Conservation (phyloP, 2,329 filamentous ascomycete genomes). For the Pseudonectria foliicola region DNA sequence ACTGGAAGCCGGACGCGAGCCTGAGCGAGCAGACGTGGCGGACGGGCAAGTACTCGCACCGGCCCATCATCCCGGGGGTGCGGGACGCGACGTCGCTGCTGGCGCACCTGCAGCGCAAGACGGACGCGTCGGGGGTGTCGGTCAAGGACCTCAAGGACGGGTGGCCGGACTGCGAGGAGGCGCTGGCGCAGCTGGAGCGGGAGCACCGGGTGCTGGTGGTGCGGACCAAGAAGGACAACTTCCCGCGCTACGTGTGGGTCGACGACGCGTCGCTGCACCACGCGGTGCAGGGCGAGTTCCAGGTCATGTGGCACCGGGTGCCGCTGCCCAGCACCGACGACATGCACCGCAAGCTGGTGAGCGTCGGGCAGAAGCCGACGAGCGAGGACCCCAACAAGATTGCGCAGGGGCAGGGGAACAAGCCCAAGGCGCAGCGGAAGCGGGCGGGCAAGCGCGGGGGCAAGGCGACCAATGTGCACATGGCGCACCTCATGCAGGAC, state of each 20-base stretch:
- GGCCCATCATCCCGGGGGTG: constrained; percentile 73
- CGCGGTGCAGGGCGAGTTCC: constrained; percentile 74
- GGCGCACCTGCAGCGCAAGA: constrained; percentile 71
- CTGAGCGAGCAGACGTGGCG: constrained; percentile 61
- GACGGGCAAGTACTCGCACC: constrained; percentile 71
- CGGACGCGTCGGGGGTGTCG: constrained; percentile 69
- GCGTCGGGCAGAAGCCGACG: constrained; percentile 75
- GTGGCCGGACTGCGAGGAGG: constrained; percentile 77
- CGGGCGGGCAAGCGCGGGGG: constrained; percentile 57
- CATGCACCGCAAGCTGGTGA: constrained; percentile 68
- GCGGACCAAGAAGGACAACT: constrained; percentile 85
- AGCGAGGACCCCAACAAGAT: constrained; percentile 64
- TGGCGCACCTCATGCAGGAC: constrained; percentile 75
- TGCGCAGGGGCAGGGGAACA: constrained; percentile 35
- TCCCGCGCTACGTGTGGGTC: constrained; percentile 79
- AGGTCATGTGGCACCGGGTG: constrained; percentile 73
- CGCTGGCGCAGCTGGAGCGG: constrained; percentile 69
- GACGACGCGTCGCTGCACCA: constrained; percentile 76
- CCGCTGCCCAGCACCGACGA: constrained; percentile 69
- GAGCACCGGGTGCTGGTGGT: constrained; percentile 78
- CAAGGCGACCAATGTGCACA: constrained; percentile 83
- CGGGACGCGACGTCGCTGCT: constrained; percentile 70
- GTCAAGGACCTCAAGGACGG: constrained; percentile 94
- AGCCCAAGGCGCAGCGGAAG: constrained; percentile 68
- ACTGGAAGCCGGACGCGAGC: constrained; percentile 48